Conservation (phyloP, 768 basidiomycete genomes). For the Hortiboletus campestris region DNA sequence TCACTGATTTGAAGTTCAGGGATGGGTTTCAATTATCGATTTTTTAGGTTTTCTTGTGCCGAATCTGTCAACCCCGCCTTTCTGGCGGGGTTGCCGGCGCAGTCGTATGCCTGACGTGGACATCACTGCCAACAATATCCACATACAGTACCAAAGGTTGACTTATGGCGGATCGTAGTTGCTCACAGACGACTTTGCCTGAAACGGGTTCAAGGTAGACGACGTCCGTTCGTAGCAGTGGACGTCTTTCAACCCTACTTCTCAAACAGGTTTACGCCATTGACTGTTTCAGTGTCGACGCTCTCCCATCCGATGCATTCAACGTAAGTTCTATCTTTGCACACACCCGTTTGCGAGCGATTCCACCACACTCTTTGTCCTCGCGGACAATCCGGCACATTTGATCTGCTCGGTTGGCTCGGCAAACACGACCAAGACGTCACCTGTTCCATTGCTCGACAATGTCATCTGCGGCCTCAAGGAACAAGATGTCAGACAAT, state of each 20-base stretch:
- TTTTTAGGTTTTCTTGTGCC: too few species aligned
- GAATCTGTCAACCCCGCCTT: too few species aligned
- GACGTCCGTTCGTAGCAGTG: background rate
- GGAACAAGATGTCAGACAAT: conserved; percentile 58
- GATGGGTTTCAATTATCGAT: too few species aligned
- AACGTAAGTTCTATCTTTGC: conserved; percentile 1
- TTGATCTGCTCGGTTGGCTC: conserved; percentile 38
- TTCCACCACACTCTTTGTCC: background rate
- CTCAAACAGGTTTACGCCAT: conserved; percentile 15
- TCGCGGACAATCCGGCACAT: background rate
- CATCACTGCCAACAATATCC: too few species aligned
- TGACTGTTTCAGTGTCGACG: conserved; percentile 33
- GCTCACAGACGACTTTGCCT: conserved; percentile 44
- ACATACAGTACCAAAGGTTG: background rate
- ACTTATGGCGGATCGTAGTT: conserved; percentile 26
- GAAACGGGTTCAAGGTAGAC: conserved; percentile 37
- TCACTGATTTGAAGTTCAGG: too few species aligned
- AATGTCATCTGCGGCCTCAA: conserved; percentile 58
- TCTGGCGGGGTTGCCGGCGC: too few species aligned
- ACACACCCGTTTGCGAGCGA: background rate
- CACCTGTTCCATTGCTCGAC: conserved; percentile 52
- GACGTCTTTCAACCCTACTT: background rate
- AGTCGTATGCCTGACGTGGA: too few species aligned
- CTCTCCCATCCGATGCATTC: conserved; percentile 16
- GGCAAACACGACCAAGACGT: conserved; percentile 36